These are phyloP conservation scores for Colletotrichum cereale DNA, from an alignment of 2,329 filamentous ascomycete species.

Conservation along the genomic window DNA sequence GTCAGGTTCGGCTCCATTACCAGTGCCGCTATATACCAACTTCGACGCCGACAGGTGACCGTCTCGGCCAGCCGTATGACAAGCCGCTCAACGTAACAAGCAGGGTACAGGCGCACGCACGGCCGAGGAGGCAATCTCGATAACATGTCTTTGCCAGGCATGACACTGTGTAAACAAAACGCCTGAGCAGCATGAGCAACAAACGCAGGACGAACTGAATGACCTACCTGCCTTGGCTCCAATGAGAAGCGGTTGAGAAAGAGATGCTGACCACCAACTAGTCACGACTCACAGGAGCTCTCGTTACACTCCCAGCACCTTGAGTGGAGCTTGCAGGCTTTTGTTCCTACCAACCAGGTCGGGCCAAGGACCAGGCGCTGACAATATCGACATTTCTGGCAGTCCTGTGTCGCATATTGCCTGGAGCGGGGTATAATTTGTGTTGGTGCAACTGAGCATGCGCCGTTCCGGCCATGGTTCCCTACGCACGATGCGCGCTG, in stretches of 20 bases:
- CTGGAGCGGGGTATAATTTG: background rate
- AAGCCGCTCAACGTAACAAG: background rate
- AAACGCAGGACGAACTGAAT: background rate
- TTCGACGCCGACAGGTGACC: no score
- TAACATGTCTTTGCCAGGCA: background rate
- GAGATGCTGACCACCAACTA: background rate
- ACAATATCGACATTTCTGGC: background rate
- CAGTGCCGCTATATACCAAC: background rate
- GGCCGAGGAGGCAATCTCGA: background rate
- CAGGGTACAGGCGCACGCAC: background rate
- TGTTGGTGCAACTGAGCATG: background rate
- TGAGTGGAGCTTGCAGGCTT: background rate
- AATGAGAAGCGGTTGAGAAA: background rate
- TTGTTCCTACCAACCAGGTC: background rate
- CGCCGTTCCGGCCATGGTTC: background rate
- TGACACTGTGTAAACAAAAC: background rate
- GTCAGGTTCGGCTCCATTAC: background rate
- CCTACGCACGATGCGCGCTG: background rate
- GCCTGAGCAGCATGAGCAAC: background rate
- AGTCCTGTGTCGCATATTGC: background rate
- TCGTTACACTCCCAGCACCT: background rate
- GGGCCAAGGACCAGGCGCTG: background rate
- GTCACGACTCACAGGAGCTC: slow-evolving; percentile 1
- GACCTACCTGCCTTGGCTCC: background rate
- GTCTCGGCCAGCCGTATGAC: background rate